These are phyloP conservation scores for Malania oleifera DNA, from an alignment of 164 flowering plant species.

Conservation along the genomic window DNA sequence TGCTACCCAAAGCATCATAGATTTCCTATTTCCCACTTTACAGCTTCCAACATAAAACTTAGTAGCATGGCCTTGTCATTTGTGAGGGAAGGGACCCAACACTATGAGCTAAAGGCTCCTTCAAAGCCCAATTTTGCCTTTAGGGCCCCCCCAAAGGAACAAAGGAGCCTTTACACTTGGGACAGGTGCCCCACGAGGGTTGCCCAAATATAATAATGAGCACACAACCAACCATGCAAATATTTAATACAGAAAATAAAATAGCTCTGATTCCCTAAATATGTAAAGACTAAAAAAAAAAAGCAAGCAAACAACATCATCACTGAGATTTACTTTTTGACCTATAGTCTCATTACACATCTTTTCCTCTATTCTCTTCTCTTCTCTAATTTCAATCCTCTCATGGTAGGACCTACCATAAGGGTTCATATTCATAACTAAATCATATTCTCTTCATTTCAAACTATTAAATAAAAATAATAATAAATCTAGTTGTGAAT, in stretches of 20 bases:
- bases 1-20: too few relatives aligned
- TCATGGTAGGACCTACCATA: too few relatives aligned
- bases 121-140: too few relatives aligned
- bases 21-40: too few relatives aligned
- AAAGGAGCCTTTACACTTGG: background rate
- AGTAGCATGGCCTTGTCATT: too few relatives aligned
- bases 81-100: too few relatives aligned
- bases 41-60: too few relatives aligned
- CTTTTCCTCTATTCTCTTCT: background rate
- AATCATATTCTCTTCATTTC: too few relatives aligned
- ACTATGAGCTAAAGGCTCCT: background rate
- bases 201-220: background rate
- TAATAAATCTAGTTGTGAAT: too few relatives aligned
- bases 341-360: background rate
- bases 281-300: background rate
- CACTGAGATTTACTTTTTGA: background rate
- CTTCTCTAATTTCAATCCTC: too few relatives aligned
- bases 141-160: background rate
- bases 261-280: background rate
- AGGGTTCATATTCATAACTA: too few relatives aligned
- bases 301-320: constrained; percentile 1
- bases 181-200: background rate
- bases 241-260: background rate
- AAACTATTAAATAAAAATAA: too few relatives aligned
- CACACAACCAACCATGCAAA: constrained; percentile 1